Conservation (phyloP, 2,329 filamentous ascomycete genomes). For the Aspergillus glaucus region DNA sequence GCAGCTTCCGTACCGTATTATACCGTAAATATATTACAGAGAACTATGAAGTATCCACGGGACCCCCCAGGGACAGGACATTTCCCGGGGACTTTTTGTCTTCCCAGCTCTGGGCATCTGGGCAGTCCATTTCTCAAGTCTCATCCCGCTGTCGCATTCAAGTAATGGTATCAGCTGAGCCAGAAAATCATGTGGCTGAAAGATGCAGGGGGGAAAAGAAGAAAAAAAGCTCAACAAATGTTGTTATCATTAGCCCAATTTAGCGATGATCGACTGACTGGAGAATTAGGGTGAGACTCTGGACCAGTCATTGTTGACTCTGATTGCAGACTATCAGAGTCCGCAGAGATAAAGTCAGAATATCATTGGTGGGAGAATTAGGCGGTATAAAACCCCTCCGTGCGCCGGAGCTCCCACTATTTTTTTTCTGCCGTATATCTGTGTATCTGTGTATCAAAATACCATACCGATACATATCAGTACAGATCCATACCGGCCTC, state of each 20-base stretch:
- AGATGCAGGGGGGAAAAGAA: not conserved
- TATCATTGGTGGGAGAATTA: not conserved
- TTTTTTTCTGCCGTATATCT: no score
- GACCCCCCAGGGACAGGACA: no score
- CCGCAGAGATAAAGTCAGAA: not conserved
- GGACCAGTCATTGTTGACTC: not conserved
- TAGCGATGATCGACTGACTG: not conserved
- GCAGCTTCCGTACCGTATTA: not conserved
- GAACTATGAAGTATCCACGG: no score
- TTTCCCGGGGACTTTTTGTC: no score
- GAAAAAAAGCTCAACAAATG: not conserved
- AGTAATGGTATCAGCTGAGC: not conserved
- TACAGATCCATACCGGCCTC: not conserved
- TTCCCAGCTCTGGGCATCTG: not conserved
- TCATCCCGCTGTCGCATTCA: not conserved
- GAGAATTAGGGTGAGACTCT: not conserved
- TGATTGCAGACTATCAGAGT: not conserved
- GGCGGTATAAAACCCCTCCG: constrained; percentile 19
- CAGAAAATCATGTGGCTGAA: not conserved
- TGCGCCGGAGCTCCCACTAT: constrained; percentile 25
- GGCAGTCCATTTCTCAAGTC: not conserved
- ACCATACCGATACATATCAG: not conserved
- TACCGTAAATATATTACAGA: no score
- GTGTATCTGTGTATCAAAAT: not conserved
- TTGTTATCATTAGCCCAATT: not conserved